Evolutionary conservation across 352 stramenopile genomes (phyloP), one percentile per base, ranked within the genome.

Genomic region (Aphanomyces invadans): DNA sequence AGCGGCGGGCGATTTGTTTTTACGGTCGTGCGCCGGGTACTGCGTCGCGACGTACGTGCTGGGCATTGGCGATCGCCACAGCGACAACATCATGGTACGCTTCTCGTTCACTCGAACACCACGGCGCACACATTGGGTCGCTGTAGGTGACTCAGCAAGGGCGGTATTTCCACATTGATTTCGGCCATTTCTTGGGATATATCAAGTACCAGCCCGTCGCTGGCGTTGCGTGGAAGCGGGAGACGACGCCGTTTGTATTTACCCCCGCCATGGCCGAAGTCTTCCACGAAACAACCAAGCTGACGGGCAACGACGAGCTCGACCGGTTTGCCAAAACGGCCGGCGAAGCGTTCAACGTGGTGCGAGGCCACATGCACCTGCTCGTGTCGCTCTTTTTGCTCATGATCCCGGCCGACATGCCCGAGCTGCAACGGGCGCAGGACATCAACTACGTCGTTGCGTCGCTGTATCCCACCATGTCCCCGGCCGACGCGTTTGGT

Each of bases 221-320:
- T 10, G 49, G 49, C 7, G 36, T 64, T 29, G 65, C 53, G 10
- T 57, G 46, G 39, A 70, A 70, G 48, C 53, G 65, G n/a, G 65
- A 70, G 62, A 63, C 53, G 51, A 65, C 53, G 1, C 49, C 51
- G 33, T 95, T 95, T 36, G 86, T 95, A 48, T 95, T 95, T 62
- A 95, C 86, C 4, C 82, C 77, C 45, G 86, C 90, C 54, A 93
- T 95, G 84, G 86, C 86, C 0, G 83, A 92, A 59, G 86, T 95
- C n/a, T n/a, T n/a, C n/a, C n/a, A n/a, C n/a, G n/a, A n/a, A n/a
- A n/a, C n/a, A n/a, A n/a, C n/a, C n/a, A n/a, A n/a, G 25, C 68
- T 94, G 29, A 26, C 23, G 23, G 49, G 49, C 21, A 7, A 10
- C 23, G 49, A 42, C 36, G 36, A 7, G 36, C 36, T 70, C 31